Percentiles rank a stretch among this genome's conserved stretches.
These are phyloP conservation scores for Nitzschia inconspicua DNA, from an alignment of 108 stramenopile genomes.

Conservation along the genomic window DNA sequence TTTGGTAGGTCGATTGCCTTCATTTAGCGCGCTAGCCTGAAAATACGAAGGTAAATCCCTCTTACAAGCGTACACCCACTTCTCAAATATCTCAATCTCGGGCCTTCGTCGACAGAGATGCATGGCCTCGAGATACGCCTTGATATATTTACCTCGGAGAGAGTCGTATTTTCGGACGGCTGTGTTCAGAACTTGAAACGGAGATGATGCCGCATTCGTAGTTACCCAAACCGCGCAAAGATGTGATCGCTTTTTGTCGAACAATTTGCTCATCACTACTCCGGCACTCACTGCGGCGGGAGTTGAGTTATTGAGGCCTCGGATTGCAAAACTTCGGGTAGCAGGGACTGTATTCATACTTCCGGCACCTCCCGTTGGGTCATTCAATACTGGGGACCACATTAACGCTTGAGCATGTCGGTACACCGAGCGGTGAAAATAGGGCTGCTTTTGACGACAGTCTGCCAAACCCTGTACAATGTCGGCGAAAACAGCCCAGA, in stretches of 20 bases:
- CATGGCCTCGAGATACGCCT: constrained; percentile 63
- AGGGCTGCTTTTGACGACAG: constrained; percentile 56
- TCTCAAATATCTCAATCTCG: constrained; percentile 59
- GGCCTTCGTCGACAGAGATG: constrained; percentile 33
- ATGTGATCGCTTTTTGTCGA: constrained; percentile 74
- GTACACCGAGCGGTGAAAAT: constrained; percentile 83
- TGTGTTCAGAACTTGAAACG: constrained; percentile 75
- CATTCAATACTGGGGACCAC: constrained; percentile 71
- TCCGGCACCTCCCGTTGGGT: constrained; percentile 42
- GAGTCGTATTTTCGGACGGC: constrained; percentile 77
- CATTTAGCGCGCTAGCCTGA: constrained; percentile 53
- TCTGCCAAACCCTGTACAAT: constrained; percentile 65
- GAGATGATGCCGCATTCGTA: constrained; percentile 45
- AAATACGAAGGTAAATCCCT: constrained; percentile 76
- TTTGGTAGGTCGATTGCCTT: constrained; percentile 42
- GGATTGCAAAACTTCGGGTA: constrained; percentile 35
- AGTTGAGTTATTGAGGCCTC: constrained; percentile 48
- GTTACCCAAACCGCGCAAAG: constrained; percentile 87
- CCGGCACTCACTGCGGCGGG: constrained; percentile 52
- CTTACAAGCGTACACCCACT: constrained; percentile 31
- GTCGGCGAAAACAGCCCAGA: constrained; percentile 70
- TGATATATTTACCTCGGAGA: constrained; percentile 75
- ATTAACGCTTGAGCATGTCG: constrained; percentile 76
- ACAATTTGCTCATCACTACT: constrained; percentile 50
- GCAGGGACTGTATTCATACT: constrained; percentile 49